Conservation (phyloP, 2,329 filamentous ascomycete genomes). For the Aspergillus transmontanensis region DNA sequence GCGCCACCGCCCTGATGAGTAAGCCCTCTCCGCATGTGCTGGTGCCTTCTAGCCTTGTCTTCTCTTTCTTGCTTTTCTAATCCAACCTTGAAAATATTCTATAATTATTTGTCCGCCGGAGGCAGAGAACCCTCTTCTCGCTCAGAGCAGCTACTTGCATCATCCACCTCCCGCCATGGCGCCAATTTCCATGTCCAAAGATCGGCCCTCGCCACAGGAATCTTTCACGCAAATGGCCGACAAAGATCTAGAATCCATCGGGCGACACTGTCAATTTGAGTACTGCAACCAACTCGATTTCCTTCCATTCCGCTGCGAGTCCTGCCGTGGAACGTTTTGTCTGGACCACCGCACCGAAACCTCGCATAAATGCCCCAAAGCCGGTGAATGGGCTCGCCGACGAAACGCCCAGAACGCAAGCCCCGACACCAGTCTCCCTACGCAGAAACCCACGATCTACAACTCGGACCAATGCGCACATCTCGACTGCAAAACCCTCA, state of each 20-base stretch:
- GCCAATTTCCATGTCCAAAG: conserved; percentile 28
- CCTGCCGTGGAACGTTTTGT: conserved; percentile 81
- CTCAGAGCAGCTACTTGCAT: background rate
- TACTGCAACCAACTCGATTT: conserved; percentile 97
- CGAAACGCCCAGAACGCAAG: conserved; percentile 33
- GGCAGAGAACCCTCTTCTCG: background rate
- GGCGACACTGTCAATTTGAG: conserved; percentile 84
- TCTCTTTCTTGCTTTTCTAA: background rate
- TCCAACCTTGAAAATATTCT: background rate
- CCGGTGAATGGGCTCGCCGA: conserved; percentile 63
- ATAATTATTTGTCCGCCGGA: background rate
- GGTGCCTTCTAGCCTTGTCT: conserved; percentile 21
- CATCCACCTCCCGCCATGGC: conserved; percentile 22
- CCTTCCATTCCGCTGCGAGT: conserved; percentile 90
- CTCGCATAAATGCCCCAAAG: conserved; percentile 69
- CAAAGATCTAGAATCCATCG: conserved; percentile 81
- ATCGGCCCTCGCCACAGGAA: conserved; percentile 19
- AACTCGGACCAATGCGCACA: conserved; percentile 56
- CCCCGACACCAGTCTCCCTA: conserved; percentile 31
- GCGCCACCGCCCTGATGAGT: conserved; percentile 16
- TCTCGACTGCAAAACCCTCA: conserved; percentile 53
- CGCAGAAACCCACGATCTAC: conserved; percentile 57
- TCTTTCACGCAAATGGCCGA: conserved; percentile 51
- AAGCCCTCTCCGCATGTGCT: conserved; percentile 29
- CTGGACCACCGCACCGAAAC: conserved; percentile 90